Conservation (phyloP, 257 asterid species). For the Salvia splendens region DNA sequence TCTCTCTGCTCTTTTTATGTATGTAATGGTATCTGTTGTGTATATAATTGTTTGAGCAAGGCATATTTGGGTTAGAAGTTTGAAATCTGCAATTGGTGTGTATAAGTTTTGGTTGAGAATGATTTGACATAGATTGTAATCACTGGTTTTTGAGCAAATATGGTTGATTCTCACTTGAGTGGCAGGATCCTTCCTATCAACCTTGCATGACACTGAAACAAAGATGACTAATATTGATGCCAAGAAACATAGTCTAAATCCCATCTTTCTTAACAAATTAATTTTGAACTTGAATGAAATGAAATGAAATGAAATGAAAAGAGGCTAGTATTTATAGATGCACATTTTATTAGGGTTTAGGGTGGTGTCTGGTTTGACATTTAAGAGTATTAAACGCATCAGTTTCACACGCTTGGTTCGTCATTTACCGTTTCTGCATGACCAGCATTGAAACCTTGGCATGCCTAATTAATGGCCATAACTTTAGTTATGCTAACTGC, state of each 20-base stretch:
- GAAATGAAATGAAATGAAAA: too few relatives aligned
- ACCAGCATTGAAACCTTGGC: too few relatives aligned
- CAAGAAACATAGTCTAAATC: neutral
- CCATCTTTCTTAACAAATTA: conserved; percentile 11
- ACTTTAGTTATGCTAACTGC: too few relatives aligned
- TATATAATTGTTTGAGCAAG: conserved; percentile 3
- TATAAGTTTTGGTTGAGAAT: neutral
- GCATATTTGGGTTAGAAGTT: conserved; percentile 18
- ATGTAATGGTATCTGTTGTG: neutral
- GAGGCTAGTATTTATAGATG: too few relatives aligned
- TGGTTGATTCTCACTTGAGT: conserved; percentile 23
- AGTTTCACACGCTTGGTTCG: too few relatives aligned
- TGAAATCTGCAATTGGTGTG: neutral
- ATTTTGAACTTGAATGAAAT: too few relatives aligned
- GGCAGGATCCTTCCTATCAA: too few relatives aligned
- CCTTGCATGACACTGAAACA: neutral
- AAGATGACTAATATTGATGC: neutral
- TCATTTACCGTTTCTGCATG: too few relatives aligned
- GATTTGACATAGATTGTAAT: neutral
- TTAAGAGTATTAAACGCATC: too few relatives aligned
- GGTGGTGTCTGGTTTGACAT: too few relatives aligned
- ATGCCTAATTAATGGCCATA: too few relatives aligned
- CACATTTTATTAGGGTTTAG: too few relatives aligned
- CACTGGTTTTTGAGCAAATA: neutral
- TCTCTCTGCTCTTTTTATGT: neutral